Base-by-base conservation (phyloP, 441 rosid genomes). In the Omphalea diandra region DNA sequence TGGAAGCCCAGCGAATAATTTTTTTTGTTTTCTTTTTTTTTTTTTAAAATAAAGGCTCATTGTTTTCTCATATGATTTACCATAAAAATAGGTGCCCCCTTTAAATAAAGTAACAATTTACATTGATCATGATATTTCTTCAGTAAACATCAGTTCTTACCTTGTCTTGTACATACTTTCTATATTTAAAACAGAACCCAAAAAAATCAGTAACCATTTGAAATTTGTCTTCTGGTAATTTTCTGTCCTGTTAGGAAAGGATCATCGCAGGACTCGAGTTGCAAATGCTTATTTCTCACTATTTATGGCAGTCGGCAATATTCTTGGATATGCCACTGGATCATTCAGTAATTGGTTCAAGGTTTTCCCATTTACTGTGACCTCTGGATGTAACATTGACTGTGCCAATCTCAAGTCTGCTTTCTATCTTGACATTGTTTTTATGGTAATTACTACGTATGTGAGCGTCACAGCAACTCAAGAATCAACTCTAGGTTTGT, bases 341-440 rank as follows among this genome's bases (percentile, higher is more conserved):
- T 69, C 98, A 65, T 90, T 71, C 75, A 95, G 87, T 77, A 87
- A 96, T 47, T 95, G 99, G 99, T 88, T 72, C 81, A 93, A 84
- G 86, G 59, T 95, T 81, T 79, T 95, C 46, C 87, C 90, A 47
- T 92, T 95, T 70, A 90, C 98, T 5, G 63, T 77, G 66, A 87
- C 97, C 8, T 29, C 78, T 69, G 99, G 90, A 46, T 93, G 99
- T 79, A 68, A 87, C 76, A 77, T 69, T 50, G 88, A 90, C 79
- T 89, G 96, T 70, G 98, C 97, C 80, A 95, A 93, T 84, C 91
- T 90, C 82, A 95, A 95, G 85, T 86, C 98, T 71, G 98, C 97
- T 26, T 95, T 95, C 88, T 82, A 86, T 75, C 80, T 90, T 73
- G 97, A 95, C 46, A 72, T 95, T 58, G 72, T 75, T 75, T 93